Evolutionary conservation across 345 rosid species (phyloP).

Genomic region (Moricandia moricandioides): DNA sequence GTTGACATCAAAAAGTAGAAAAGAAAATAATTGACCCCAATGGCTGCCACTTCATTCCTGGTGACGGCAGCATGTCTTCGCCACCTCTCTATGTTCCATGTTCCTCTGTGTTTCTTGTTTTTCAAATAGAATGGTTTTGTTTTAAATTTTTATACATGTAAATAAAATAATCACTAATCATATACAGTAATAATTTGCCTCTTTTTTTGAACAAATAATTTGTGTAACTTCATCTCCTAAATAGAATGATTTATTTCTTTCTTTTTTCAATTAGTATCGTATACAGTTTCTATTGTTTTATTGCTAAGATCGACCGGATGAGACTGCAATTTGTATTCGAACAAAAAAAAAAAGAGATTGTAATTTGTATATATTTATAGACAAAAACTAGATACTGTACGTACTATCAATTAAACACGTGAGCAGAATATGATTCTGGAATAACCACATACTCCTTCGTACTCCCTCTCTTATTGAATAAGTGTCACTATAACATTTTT

Average conservation of each 20-base stretch:
- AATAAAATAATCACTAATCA: too few relatives aligned
- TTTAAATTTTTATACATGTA: too few relatives aligned
- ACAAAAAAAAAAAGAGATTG: too few relatives aligned
- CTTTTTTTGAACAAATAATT: neutral
- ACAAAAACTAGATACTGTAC: neutral
- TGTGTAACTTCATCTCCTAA: neutral
- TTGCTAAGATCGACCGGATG: neutral
- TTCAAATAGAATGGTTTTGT: too few relatives aligned
- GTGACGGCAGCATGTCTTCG: slow-evolving; percentile 44
- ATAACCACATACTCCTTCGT: too few relatives aligned
- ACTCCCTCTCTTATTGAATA: too few relatives aligned
- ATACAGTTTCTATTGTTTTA: neutral
- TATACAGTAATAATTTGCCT: too few relatives aligned
- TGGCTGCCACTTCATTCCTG: slow-evolving; percentile 31
- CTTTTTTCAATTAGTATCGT: neutral
- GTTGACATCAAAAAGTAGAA: slow-evolving; percentile 3
- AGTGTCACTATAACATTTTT: too few relatives aligned
- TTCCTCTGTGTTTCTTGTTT: slow-evolving; percentile 64
- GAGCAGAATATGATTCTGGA: neutral
- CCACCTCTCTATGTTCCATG: slow-evolving; percentile 81
- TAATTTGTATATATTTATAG: neutral
- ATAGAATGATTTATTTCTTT: neutral
- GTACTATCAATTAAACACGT: neutral
- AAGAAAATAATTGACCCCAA: slow-evolving; percentile 22
- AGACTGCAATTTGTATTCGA: too few relatives aligned